A percentile compares a stretch with the other conserved stretches of the same genome.
Conservation (phyloP, 805 yeast species). For the Yarrowia deformans region DNA sequence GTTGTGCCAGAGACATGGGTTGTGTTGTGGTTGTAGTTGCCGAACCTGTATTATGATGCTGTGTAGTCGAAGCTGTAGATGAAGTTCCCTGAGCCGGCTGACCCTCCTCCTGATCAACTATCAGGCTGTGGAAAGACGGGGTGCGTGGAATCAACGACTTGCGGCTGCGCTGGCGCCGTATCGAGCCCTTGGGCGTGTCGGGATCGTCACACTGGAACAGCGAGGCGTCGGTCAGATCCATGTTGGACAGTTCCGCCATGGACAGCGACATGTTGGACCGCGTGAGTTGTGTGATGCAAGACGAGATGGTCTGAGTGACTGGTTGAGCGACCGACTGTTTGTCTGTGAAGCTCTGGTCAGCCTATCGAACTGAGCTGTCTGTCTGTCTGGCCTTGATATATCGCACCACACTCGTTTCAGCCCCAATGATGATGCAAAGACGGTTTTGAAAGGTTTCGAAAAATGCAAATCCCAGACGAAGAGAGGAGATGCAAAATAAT, state of each 20-base stretch:
- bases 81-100: no score
- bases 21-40: background rate
- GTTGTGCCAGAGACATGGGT: no score
- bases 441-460: no score
- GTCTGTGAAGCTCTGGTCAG: no score
- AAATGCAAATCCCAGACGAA: no score
- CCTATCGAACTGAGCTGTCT: no score
- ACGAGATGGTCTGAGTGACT: background rate
- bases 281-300: background rate
- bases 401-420: background rate
- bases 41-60: background rate
- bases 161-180: slow-evolving; percentile 28
- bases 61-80: background rate
- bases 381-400: no score
- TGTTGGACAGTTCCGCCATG: slow-evolving; percentile 22
- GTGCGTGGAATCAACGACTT: slow-evolving; percentile 33
- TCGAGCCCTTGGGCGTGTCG: slow-evolving; percentile 29
- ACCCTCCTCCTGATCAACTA: slow-evolving; percentile 15
- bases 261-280: slow-evolving; percentile 9
- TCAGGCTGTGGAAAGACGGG: slow-evolving; percentile 17
- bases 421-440: background rate
- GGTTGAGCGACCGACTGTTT: background rate
- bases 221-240: slow-evolving; percentile 36
- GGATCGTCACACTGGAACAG: slow-evolving; percentile 35
- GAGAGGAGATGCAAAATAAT: no score